A percentile compares a stretch with the other conserved stretches of the same genome.
Evolutionary conservation across 1,139 yeast genomes (phyloP).

Genomic region (Suhomyces kunorum): DNA sequence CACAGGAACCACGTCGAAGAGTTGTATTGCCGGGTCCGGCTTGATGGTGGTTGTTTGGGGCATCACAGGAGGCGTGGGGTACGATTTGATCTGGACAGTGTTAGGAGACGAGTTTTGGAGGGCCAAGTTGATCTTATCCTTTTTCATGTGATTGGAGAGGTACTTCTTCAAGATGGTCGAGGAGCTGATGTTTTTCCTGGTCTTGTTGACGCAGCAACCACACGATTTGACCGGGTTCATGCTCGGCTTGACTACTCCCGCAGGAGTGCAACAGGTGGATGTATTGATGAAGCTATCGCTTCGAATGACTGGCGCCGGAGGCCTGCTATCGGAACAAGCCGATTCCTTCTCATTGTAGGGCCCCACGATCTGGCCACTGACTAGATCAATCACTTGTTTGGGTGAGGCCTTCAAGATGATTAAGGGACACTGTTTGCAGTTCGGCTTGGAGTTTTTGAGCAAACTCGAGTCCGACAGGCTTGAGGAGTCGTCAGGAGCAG

Average conservation of each 20-base stretch:
- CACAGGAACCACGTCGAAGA: constrained; percentile 31
- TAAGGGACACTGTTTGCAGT: constrained; percentile 32
- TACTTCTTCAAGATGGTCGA: constrained; percentile 41
- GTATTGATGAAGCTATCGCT: constrained; percentile 41
- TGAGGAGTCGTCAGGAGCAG: constrained; percentile 6
- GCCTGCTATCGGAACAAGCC: constrained; percentile 15
- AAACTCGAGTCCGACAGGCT: not conserved
- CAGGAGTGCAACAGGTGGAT: constrained; percentile 33
- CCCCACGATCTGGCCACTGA: constrained; percentile 46
- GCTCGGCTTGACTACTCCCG: constrained; percentile 23
- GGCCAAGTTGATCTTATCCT: constrained; percentile 4
- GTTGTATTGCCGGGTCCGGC: constrained; percentile 4
- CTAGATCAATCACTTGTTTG: constrained; percentile 52
- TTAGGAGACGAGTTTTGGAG: not conserved
- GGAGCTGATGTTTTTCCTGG: constrained; percentile 27
- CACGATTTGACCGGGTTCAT: constrained; percentile 23
- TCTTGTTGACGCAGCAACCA: constrained; percentile 28
- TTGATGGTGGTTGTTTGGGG: not conserved
- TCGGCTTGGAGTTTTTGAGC: constrained; percentile 2
- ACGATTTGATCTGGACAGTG: not conserved
- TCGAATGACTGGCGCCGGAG: constrained; percentile 29
- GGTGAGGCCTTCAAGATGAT: constrained; percentile 49
- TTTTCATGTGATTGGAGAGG: constrained; percentile 27
- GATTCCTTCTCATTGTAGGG: constrained; percentile 31
- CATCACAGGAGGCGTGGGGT: not conserved